Conservation (phyloP, 148 eudicot species). For the Nyssa sinensis region DNA sequence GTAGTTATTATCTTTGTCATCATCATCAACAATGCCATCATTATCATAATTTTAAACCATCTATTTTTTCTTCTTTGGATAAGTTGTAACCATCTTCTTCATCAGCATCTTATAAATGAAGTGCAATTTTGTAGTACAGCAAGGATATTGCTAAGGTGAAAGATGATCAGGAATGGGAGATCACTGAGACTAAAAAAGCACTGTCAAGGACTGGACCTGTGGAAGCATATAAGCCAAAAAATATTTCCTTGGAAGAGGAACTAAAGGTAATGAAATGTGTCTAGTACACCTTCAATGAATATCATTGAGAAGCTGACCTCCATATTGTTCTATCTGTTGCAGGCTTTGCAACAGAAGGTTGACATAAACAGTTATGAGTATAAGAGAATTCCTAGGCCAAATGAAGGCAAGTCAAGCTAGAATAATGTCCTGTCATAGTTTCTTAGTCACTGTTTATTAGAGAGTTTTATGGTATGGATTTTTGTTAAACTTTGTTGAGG, state of each 20-base stretch:
- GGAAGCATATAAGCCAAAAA: conserved; percentile 81
- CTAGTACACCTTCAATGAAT: background rate
- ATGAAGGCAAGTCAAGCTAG: conserved; percentile 44
- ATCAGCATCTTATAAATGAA: background rate
- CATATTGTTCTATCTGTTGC: conserved; percentile 25
- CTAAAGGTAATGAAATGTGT: conserved; percentile 48
- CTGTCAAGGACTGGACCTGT: conserved; percentile 85
- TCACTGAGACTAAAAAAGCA: conserved; percentile 81
- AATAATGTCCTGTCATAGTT: background rate
- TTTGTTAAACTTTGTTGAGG: background rate
- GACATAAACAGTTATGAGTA: conserved; percentile 78
- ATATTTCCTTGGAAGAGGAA: conserved; percentile 80
- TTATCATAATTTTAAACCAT: too few species aligned
- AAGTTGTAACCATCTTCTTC: background rate
- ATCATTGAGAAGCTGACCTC: background rate
- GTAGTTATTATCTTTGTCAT: background rate
- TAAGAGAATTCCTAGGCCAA: conserved; percentile 72
- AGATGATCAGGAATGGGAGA: conserved; percentile 97
- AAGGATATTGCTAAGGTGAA: conserved; percentile 94
- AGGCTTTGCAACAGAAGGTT: conserved; percentile 75
- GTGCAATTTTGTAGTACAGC: conserved; percentile 38
- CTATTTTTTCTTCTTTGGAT: too few species aligned
- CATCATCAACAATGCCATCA: background rate
- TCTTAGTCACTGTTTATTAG: background rate
- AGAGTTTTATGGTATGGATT: background rate